Evolutionary conservation across 2,329 filamentous ascomycete species (phyloP), one percentile per base, ranked within the genome.

Genomic region (Xylaria sp.): DNA sequence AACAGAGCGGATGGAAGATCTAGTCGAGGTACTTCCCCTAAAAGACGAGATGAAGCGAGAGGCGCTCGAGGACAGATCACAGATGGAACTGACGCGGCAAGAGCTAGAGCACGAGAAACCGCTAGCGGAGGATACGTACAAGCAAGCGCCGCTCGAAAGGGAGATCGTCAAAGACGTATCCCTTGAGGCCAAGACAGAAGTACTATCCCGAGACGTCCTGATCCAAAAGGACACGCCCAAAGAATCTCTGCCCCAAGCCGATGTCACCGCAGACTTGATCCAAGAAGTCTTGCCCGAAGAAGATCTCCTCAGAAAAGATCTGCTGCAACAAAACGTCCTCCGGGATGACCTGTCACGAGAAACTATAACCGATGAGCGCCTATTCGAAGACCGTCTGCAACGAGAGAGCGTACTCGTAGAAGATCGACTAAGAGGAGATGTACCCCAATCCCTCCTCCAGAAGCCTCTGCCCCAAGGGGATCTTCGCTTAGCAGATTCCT

Each of bases 1-100:
- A 4, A 42, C 57, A 11, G 54, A 58, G 16, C 30, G 55, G 9
- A 18, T 52, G 3, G n/a, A 48, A 48, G 53, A 59, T 4, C n/a
- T 13, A 4, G 18, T 47, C 16, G 52, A 54, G 13, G 47, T 56
- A 59, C 56, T 10, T 42, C 59, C 50, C 34, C 54, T 37, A 70
- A 57, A 68, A 68, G 52, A 60, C 73, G 59, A 67, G 66, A 70
- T 70, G 59, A 67, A 69, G 35, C 62, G 63, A 54, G 63, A 68
- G 34, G 49, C 49, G 13, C 50, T 54, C 37, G 18, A 13, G 35
- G 47, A 34, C 18, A 55, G 60, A 16, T 58, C 50, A 58, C 53
- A 59, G 44, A 58, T 55, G 2, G 50, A 58, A 10, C 6, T 13
- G 23, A 6, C 35, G 10, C 46, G 34, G 5, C 9, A 51, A 37